phyloP scores from a whole-genome alignment of 1,139 yeast genomes.

The Geotrichum reessii region DNA sequence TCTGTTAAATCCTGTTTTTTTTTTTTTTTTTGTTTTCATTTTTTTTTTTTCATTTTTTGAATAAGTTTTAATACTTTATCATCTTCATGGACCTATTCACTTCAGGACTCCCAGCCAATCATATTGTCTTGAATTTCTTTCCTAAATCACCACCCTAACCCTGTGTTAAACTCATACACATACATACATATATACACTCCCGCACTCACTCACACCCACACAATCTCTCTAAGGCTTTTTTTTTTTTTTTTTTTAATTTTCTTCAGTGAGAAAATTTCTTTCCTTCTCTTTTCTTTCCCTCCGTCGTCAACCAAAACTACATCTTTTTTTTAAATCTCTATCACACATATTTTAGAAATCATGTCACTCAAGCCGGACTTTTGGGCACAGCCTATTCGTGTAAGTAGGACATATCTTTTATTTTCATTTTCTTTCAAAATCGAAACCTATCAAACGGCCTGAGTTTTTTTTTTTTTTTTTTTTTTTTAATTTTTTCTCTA shows the following conservation, averaged over 20 bases:
- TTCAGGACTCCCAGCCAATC: neutral
- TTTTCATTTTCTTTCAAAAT: too few relatives aligned
- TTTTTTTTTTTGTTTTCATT: neutral
- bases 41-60: neutral
- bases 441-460: too few relatives aligned
- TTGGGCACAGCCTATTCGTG: conserved; percentile 19
- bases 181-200: too few relatives aligned
- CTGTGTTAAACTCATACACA: neutral
- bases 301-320: neutral
- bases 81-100: neutral
- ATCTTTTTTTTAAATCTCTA: neutral
- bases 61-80: too few relatives aligned
- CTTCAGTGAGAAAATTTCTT: neutral
- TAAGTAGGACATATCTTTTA: too few relatives aligned
- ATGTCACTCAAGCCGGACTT: conserved; percentile 12
- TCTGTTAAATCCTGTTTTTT: too few relatives aligned
- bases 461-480: neutral
- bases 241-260: neutral
- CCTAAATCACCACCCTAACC: conserved; percentile 1
- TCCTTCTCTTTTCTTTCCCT: neutral
- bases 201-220: too few relatives aligned
- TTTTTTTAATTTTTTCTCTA: neutral
- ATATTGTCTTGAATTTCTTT: neutral
- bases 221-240: too few relatives aligned
- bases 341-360: neutral